Conservation (phyloP, 2,329 filamentous ascomycete species). For the Dothistroma pini region DNA sequence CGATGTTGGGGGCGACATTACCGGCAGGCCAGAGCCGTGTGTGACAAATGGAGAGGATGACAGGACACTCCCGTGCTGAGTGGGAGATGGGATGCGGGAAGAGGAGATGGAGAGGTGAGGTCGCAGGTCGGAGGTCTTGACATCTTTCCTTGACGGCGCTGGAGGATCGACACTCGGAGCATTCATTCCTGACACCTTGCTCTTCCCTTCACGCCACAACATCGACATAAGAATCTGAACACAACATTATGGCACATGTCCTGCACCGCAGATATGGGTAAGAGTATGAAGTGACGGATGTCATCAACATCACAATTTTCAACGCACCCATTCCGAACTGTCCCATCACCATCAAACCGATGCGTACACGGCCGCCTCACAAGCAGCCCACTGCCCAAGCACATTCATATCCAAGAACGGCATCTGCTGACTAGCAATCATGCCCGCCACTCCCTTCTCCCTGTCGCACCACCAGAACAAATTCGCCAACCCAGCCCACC, state of each 20-base stretch:
- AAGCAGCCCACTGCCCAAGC: neutral
- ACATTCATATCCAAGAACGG: neutral
- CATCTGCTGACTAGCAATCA: neutral
- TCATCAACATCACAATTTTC: neutral
- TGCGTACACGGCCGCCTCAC: neutral
- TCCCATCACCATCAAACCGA: neutral
- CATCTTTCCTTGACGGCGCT: neutral
- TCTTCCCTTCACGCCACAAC: neutral
- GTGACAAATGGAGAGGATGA: neutral
- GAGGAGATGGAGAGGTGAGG: neutral
- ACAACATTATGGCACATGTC: too few species aligned
- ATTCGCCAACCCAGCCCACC: conserved; percentile 22
- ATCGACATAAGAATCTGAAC: neutral
- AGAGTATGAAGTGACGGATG: too few species aligned
- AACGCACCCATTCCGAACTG: neutral
- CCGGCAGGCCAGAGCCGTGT: neutral
- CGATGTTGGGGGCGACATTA: neutral
- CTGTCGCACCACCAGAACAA: neutral
- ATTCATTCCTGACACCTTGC: neutral
- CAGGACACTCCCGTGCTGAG: neutral
- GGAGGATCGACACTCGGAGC: neutral
- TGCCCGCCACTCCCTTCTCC: neutral
- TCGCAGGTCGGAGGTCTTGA: neutral
- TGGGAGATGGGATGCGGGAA: neutral
- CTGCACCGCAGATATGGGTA: too few species aligned